Percentiles rank a stretch among this genome's conserved stretches.
Conservation (phyloP, 352 stramenopile species). For the Pythium brassicae region DNA sequence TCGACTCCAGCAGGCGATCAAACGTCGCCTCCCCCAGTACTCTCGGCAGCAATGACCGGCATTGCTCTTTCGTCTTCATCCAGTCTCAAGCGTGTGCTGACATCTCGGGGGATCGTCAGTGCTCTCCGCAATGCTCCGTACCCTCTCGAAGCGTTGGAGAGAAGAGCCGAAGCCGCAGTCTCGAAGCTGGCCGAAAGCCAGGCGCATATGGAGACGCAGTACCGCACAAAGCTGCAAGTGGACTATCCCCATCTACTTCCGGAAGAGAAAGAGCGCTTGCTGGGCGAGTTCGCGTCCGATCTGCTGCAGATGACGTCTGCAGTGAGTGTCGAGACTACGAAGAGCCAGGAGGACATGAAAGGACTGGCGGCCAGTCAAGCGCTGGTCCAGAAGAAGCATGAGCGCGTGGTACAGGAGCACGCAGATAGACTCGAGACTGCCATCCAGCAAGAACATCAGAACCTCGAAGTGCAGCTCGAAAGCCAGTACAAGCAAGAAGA, state of each 20-base stretch:
- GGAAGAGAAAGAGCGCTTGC: slow-evolving; percentile 42
- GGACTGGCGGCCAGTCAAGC: slow-evolving; percentile 27
- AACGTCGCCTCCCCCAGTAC: too few species aligned
- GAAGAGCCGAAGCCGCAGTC: slow-evolving; percentile 4
- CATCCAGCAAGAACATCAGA: slow-evolving; percentile 18
- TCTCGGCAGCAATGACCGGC: too few species aligned
- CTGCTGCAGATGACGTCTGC: slow-evolving; percentile 39
- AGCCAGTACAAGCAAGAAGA: slow-evolving; percentile 41
- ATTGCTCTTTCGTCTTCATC: too few species aligned
- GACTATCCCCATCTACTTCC: slow-evolving; percentile 37
- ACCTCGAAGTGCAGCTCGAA: slow-evolving; percentile 29
- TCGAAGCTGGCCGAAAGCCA: slow-evolving; percentile 15
- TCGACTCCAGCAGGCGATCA: too few species aligned
- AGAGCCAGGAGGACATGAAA: slow-evolving; percentile 34
- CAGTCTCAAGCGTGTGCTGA: neutral
- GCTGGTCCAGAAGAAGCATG: slow-evolving; percentile 25
- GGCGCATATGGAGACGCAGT: slow-evolving; percentile 29
- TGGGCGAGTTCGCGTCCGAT: slow-evolving; percentile 51
- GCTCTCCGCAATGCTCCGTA: neutral
- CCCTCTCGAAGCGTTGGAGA: slow-evolving; percentile 3
- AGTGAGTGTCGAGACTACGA: slow-evolving; percentile 41
- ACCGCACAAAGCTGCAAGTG: slow-evolving; percentile 30
- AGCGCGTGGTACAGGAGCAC: slow-evolving; percentile 12
- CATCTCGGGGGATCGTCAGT: neutral
- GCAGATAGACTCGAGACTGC: slow-evolving; percentile 11